These are phyloP conservation scores for Xylaria venustula DNA, from an alignment of 495 filamentous ascomycete genomes.

Conservation along the genomic window DNA sequence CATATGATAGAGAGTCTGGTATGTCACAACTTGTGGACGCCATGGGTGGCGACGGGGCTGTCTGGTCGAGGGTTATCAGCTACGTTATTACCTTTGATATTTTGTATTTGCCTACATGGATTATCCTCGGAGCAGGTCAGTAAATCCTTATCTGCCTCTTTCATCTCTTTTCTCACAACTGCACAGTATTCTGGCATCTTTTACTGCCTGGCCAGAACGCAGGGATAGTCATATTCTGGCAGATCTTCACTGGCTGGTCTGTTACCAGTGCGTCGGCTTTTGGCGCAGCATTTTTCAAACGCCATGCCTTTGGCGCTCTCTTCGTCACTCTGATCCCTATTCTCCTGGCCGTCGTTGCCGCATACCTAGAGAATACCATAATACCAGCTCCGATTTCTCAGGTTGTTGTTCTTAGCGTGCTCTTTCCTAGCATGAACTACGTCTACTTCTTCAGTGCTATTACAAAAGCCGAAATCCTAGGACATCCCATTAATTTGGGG, in stretches of 20 bases:
- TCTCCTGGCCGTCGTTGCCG: constrained; percentile 55
- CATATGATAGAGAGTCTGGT: constrained; percentile 64
- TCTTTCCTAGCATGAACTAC: constrained; percentile 69
- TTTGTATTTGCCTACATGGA: constrained; percentile 23
- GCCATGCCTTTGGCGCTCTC: constrained; percentile 64
- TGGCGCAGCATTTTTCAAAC: constrained; percentile 62
- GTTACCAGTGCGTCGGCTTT: constrained; percentile 60
- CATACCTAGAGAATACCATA: constrained; percentile 31
- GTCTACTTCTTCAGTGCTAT: constrained; percentile 60
- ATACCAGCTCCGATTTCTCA: constrained; percentile 36
- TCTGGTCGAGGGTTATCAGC: constrained; percentile 38
- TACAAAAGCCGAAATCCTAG: constrained; percentile 55
- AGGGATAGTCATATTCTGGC: constrained; percentile 54
- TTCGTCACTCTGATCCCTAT: constrained; percentile 54
- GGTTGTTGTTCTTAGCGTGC: constrained; percentile 52
- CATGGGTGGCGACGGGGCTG: constrained; percentile 55
- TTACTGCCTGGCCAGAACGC: constrained; percentile 50
- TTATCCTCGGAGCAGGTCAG: constrained; percentile 23
- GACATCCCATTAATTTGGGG: constrained; percentile 48
- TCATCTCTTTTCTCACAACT: constrained; percentile 53
- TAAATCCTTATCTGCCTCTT: constrained; percentile 15
- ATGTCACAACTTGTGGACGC: constrained; percentile 68
- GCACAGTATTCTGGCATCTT: constrained; percentile 39
- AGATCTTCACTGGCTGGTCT: constrained; percentile 55
- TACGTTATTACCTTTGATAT: constrained; percentile 23